Evolutionary conservation across 768 basidiomycete species (phyloP).

Genomic region (Pleurotus tuber-regium): DNA sequence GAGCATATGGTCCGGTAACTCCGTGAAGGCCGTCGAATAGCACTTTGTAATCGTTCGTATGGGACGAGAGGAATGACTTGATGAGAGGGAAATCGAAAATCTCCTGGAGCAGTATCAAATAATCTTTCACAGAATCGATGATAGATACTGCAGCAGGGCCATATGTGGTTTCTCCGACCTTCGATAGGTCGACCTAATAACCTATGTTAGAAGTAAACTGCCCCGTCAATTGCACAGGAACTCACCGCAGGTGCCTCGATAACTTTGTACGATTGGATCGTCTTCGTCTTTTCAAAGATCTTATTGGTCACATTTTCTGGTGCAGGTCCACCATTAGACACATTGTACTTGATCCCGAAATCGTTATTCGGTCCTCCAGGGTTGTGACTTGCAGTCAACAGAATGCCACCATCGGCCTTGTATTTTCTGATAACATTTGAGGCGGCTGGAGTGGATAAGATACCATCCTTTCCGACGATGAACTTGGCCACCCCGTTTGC

Average conservation of each 20-base stretch:
- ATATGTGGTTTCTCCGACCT: slow-evolving; percentile 74
- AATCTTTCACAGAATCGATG: slow-evolving; percentile 93
- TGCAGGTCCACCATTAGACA: slow-evolving; percentile 95
- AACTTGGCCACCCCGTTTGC: slow-evolving; percentile 92
- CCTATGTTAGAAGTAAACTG: slow-evolving; percentile 5
- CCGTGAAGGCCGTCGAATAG: slow-evolving; percentile 96
- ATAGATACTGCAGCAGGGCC: slow-evolving; percentile 85
- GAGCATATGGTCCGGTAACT: slow-evolving; percentile 96
- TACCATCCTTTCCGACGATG: slow-evolving; percentile 87
- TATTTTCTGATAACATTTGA: slow-evolving; percentile 95
- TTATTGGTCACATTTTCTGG: slow-evolving; percentile 95
- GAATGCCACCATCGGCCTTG: slow-evolving; percentile 95
- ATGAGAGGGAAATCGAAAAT: slow-evolving; percentile 97
- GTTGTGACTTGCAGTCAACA: slow-evolving; percentile 96
- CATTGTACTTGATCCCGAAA: slow-evolving; percentile 99
- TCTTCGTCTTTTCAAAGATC: slow-evolving; percentile 91
- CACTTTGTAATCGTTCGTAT: slow-evolving; percentile 70
- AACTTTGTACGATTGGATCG: slow-evolving; percentile 80
- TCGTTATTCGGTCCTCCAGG: slow-evolving; percentile 98
- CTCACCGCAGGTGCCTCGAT: slow-evolving; percentile 75
- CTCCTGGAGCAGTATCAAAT: slow-evolving; percentile 73
- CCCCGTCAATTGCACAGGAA: slow-evolving; percentile 12
- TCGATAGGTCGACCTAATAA: slow-evolving; percentile 67
- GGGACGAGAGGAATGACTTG: slow-evolving; percentile 78
- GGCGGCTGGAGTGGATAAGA: slow-evolving; percentile 95